These are phyloP conservation scores for Aspergillus sp. DNA, from an alignment of 2,329 filamentous ascomycete species.

Conservation along the genomic window DNA sequence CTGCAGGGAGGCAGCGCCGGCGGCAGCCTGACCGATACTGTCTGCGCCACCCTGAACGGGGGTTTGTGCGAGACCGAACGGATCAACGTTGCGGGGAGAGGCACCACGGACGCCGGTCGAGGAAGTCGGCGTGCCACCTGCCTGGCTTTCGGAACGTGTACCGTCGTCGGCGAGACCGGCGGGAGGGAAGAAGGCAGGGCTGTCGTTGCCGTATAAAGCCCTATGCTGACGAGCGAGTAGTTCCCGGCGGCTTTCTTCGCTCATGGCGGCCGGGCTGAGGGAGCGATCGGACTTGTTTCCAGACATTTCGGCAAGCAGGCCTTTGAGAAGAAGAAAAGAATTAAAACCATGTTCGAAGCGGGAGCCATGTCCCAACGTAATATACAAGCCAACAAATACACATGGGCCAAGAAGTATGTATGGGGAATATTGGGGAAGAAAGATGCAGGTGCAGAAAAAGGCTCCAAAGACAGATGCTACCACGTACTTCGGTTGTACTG, in stretches of 20 bases:
- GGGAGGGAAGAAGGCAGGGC: constrained; percentile 66
- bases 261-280: constrained; percentile 82
- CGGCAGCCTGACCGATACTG: constrained; percentile 49
- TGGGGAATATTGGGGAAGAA: constrained; percentile 38
- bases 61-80: constrained; percentile 57
- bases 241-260: constrained; percentile 93
- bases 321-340: constrained; percentile 49
- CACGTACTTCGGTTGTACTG: constrained; percentile 96
- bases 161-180: constrained; percentile 69
- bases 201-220: constrained; percentile 82
- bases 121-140: constrained; percentile 61
- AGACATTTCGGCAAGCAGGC: constrained; percentile 68
- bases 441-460: constrained; percentile 27
- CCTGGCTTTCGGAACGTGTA: constrained; percentile 66
- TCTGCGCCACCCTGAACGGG: constrained; percentile 53
- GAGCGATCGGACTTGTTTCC: constrained; percentile 81
- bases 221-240: constrained; percentile 94
- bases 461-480: constrained; percentile 41
- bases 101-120: constrained; percentile 67
- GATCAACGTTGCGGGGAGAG: constrained; percentile 80
- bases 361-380: constrained; percentile 41
- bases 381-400: constrained; percentile 49
- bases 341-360: constrained; percentile 44
- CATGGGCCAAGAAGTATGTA: constrained; percentile 37
- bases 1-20: constrained; percentile 46